phyloP scores from a whole-genome alignment of 352 stramenopile species.

The Globisporangium carolinianum region DNA sequence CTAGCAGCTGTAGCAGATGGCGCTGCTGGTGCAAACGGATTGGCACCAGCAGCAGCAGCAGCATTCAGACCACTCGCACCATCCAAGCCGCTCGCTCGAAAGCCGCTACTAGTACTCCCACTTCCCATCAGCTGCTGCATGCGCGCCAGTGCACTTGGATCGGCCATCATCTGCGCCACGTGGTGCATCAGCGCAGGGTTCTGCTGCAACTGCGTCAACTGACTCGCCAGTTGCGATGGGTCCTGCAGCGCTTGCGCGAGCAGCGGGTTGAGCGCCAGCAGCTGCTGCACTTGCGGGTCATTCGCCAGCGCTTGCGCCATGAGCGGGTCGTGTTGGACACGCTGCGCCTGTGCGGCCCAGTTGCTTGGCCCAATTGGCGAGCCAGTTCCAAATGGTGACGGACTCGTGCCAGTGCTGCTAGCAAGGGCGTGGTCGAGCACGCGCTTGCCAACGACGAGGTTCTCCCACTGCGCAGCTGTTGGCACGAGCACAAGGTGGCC shows the following conservation, averaged over 20 bases:
- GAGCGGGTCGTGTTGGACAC: conserved; percentile 71
- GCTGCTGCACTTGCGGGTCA: conserved; percentile 75
- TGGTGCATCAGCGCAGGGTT: conserved; percentile 81
- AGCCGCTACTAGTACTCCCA: neutral
- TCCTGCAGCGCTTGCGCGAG: conserved; percentile 71
- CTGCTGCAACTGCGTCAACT: conserved; percentile 60
- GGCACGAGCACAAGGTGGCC: conserved; percentile 63
- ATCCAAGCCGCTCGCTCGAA: conserved; percentile 3
- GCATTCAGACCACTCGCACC: conserved; percentile 1
- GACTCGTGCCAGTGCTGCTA: neutral
- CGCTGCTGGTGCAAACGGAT: conserved; percentile 20
- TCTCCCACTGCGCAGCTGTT: conserved; percentile 69
- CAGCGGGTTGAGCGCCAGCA: conserved; percentile 75
- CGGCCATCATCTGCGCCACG: conserved; percentile 74
- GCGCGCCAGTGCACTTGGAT: conserved; percentile 57
- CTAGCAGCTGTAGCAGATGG: conserved; percentile 5
- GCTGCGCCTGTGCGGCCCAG: conserved; percentile 50
- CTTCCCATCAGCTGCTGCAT: conserved; percentile 64
- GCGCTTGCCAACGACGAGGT: conserved; percentile 52
- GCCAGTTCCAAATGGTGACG: neutral
- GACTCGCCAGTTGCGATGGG: conserved; percentile 58
- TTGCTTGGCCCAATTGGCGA: conserved; percentile 4
- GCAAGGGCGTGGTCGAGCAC: conserved; percentile 46
- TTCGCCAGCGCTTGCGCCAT: conserved; percentile 53
- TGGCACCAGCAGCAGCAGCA: conserved; percentile 19